These are phyloP conservation scores for Epichloe elymi DNA, from an alignment of 2,329 filamentous ascomycete species.

Conservation along the genomic window DNA sequence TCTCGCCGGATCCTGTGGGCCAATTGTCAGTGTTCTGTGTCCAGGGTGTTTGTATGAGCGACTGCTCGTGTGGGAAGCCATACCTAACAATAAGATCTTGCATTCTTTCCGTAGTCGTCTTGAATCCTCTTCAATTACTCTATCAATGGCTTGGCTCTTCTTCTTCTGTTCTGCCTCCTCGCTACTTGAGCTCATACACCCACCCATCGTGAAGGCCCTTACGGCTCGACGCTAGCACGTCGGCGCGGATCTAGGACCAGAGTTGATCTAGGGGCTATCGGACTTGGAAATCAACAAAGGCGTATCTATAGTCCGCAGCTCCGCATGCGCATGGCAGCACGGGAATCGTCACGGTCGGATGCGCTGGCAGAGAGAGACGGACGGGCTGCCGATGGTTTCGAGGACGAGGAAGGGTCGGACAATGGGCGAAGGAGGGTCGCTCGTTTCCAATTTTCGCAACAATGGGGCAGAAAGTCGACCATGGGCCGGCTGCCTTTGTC, in stretches of 20 bases:
- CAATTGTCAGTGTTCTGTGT: constrained; percentile 8
- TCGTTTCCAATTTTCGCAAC: background rate
- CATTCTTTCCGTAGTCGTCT: constrained; percentile 89
- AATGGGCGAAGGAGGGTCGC: background rate
- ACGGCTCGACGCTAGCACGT: constrained; percentile 5
- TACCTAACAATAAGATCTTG: constrained; percentile 95
- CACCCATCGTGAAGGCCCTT: constrained; percentile 56
- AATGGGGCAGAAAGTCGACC: background rate
- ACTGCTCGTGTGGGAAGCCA: background rate
- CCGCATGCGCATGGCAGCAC: constrained; percentile 1
- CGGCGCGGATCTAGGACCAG: background rate
- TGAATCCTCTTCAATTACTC: constrained; percentile 85
- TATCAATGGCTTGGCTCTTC: constrained; percentile 90
- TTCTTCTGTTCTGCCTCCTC: constrained; percentile 91
- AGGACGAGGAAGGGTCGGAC: background rate
- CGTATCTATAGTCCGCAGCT: background rate
- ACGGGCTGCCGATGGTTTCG: background rate
- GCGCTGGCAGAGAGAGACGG: background rate
- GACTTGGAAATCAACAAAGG: background rate
- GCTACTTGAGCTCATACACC: constrained; percentile 79
- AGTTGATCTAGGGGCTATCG: background rate
- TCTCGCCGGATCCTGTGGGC: constrained; percentile 78
- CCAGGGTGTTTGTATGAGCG: background rate
- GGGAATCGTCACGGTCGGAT: background rate
- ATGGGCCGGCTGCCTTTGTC: background rate